Base-by-base conservation (phyloP, 2,329 filamentous ascomycete genomes). In the Cordyceps cicadae region DNA sequence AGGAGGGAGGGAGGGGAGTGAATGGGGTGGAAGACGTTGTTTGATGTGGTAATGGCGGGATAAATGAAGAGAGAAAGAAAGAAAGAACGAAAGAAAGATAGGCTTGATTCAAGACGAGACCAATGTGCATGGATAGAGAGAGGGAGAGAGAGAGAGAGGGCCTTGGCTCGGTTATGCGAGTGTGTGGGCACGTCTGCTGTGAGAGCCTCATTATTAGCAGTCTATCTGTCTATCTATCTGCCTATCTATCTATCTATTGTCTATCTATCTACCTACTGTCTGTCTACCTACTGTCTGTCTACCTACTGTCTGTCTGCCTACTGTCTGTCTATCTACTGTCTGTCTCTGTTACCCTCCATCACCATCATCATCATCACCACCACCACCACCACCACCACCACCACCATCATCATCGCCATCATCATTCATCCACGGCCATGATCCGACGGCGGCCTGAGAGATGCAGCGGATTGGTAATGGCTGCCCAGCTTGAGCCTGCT, bases 21-120 rank as follows among this genome's bases (percentile, higher is more conserved):
- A 60, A 49, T 54, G 26, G 49, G 41, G 54, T 46, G 29, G 19
- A 59, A 60, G 50, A 41, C 57, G 57, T 60, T 54, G 57, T 60
- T 54, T 54, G 29, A 15, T 39, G 15, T 29, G 32, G 17, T 12
- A 41, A 60, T 60, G 41, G 41, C 57, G 57, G 49, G 49, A 39
- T 7, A 37, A 14, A 37, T 29, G 29, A 7, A 5, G 7, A 29
- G 29, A 37, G 3, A 37, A 43, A 43, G 17, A 2, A 43, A 15
- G n/a, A 15, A 55, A 26, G 41, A 39, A 11, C 1, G 24, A 24
- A 24, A 24, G 24, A 4, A 24, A 24, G 24, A 24, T 3, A 1
- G 12, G 12, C 34, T 37, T 37, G 12, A 12, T 37, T 14, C 9
- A 14, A 14, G 12, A 37, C 34, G 2, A 37, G 8, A 2, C 9